Base-by-base conservation (phyloP, 768 basidiomycete species). In the Saitozyma podzolica region DNA sequence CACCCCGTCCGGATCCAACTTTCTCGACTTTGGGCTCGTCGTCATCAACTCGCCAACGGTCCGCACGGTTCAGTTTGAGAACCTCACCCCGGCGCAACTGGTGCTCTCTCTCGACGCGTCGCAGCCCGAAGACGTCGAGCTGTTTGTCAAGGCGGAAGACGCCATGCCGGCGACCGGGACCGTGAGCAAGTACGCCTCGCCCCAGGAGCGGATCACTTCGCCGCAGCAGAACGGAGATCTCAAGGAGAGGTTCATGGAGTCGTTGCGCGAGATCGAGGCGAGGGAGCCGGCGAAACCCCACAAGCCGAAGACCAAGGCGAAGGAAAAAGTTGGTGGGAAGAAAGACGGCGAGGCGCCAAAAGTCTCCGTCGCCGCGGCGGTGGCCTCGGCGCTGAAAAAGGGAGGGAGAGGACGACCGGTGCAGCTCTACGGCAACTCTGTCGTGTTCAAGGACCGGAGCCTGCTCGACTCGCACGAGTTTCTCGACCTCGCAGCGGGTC, bases 221-320 rank as follows among this genome's bases (percentile, higher is more conserved):
- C 69, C 69, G 1, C 68, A 66, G 14, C 67, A 68, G 16, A 65
- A 61, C 57, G 68, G 69, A 11, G 72, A 72, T 43, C 58, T 78
- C 20, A 78, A 78, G 54, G 78, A 79, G 60, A 59, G 76, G 37
- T 76, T 79, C 59, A 75, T 79, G 64, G 78, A 79, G 60, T 69
- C 73, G 19, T 58, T 79, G 53, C 64, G 65, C 13, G 68, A 74
- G 54, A 20, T 69, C 9, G 58, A 59, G 37, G 43, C 40, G 16
- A 63, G 54, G 47, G 59, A 63, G 41, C 52, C 60, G 6, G 43
- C 20, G 37, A 56, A 58, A 14, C 59, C 47, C 16, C 29, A 61
- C 8, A 57, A 51, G 51, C 48, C 29, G 48, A 52, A 58, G 39
- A 54, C 52, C 63, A 67, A 55, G 58, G 52, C 13, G n/a, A 54